Percentiles rank a stretch among this genome's conserved stretches.
phyloP scores from a whole-genome alignment of 2,329 filamentous ascomycete species.

The Pezicula radicicola region DNA sequence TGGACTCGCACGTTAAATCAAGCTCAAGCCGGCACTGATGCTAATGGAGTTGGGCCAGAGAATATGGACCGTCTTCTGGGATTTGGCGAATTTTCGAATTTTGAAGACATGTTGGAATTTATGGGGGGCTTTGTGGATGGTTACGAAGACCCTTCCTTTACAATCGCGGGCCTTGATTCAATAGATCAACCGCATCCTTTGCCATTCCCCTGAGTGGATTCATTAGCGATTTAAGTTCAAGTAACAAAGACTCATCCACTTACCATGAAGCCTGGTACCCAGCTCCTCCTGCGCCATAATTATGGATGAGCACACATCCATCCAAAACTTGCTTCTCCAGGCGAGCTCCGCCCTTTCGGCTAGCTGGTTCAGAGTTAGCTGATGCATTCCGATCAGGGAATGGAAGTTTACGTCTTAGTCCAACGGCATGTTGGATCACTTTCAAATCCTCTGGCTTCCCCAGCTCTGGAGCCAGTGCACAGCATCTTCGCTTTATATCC shows the following conservation, averaged over 20 bases:
- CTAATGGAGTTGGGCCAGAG: neutral
- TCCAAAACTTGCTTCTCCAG: slow-evolving; percentile 26
- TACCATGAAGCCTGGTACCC: slow-evolving; percentile 38
- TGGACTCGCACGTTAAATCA: neutral
- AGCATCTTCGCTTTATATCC: slow-evolving; percentile 31
- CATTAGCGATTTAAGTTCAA: neutral
- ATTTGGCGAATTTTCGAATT: neutral
- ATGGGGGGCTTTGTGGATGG: neutral
- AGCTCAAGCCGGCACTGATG: neutral
- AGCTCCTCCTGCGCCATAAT: slow-evolving; percentile 43
- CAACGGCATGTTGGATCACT: slow-evolving; percentile 31
- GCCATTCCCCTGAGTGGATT: slow-evolving; percentile 16
- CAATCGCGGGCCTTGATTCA: neutral
- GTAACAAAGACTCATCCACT: neutral
- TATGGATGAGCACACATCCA: slow-evolving; percentile 30
- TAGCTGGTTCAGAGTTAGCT: slow-evolving; percentile 9
- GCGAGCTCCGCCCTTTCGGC: slow-evolving; percentile 27
- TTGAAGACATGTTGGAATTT: neutral
- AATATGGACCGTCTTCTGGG: neutral
- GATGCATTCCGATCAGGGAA: slow-evolving; percentile 19
- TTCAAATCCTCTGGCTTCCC: slow-evolving; percentile 31
- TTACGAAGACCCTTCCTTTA: neutral
- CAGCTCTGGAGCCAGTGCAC: slow-evolving; percentile 30
- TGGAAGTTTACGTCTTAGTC: slow-evolving; percentile 26
- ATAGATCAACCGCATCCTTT: slow-evolving; percentile 17